Evolutionary conservation across 2,329 filamentous ascomycete species (phyloP), one percentile per base, ranked within the genome.

Genomic region (Colletotrichum acutatum): DNA sequence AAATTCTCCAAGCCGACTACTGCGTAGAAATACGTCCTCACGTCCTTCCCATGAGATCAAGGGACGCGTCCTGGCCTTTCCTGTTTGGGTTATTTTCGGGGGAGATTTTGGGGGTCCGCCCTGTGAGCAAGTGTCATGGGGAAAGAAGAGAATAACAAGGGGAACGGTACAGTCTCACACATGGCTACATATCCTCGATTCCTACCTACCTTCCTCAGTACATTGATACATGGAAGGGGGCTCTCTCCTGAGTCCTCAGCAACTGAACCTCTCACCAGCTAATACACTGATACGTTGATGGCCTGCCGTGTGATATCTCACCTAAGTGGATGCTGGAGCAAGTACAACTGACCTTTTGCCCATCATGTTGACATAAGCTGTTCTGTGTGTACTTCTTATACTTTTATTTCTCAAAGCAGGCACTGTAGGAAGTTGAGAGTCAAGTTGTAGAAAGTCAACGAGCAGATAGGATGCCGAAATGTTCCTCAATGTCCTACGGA

Each of bases 1-100:
- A 49, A 70, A 72, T 72, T 72, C 70, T 70, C 70, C 70, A 72
- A 68, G 60, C 66, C 59, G 58, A 60, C 11, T 3, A 34, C 32
- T 34, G 32, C 4, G 32, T 34, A 54, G 60, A 60, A 65, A 34
- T 34, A 42, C 37, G 37, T 42, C 37, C 37, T 42, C 37, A 42
- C 66, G 70, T 59, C 60, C 49, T 42, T 26, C 8, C 49, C 63
- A 57, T 22, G 53, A 64, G 70, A 64, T 32, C 66, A 70, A 54
- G 32, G n/a, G 70, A 72, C 66, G 70, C 70, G 70, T 72, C 57
- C 34, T 42, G 26, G 16, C 66, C 46, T 57, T 56, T 72, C 70
- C 60, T 26, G n/a, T 49, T 72, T 53, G 53, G 60, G 32, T 11
- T 22, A 24, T 46, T 46, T 46, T 19, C 5, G 61, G 19, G 14